Percentiles rank a stretch among this genome's conserved stretches.
These are phyloP conservation scores for Vanderwaltozyma verrucispora DNA, from an alignment of 805 yeast species.

Conservation along the genomic window DNA sequence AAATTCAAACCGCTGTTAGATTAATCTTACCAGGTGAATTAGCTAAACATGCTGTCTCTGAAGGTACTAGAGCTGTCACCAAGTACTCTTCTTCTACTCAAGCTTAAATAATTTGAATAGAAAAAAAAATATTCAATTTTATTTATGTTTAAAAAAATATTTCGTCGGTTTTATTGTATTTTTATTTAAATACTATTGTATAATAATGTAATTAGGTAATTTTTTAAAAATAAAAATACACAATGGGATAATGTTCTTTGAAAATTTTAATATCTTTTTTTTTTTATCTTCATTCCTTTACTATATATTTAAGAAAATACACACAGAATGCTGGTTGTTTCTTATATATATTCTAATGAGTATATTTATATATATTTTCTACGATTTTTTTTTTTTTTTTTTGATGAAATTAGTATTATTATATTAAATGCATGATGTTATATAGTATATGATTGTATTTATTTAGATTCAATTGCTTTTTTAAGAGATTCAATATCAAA, in stretches of 20 bases:
- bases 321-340: too few relatives aligned
- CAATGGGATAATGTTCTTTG: conserved; percentile 4
- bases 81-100: conserved; percentile 69
- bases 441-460: not conserved
- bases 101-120: conserved; percentile 23
- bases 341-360: too few relatives aligned
- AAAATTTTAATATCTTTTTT: not conserved
- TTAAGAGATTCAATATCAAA: not conserved
- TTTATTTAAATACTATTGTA: conserved; percentile 3
- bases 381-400: not conserved
- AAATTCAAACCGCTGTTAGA: conserved; percentile 97
- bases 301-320: too few relatives aligned
- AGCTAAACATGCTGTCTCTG: conserved; percentile 97
- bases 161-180: conserved; percentile 3
- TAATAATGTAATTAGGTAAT: conserved; percentile 5
- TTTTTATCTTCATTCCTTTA: not conserved
- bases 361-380: too few relatives aligned
- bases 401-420: conserved; percentile 4
- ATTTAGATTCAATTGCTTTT: not conserved
- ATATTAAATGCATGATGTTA: too few relatives aligned
- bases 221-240: conserved; percentile 1
- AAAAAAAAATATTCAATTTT: too few relatives aligned
- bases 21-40: conserved; percentile 97
- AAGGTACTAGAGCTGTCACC: conserved; percentile 97
- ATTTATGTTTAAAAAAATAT: conserved; percentile 29